Evolutionary conservation across 352 stramenopile genomes (phyloP).

Genomic region (Phytophthora multivora): DNA sequence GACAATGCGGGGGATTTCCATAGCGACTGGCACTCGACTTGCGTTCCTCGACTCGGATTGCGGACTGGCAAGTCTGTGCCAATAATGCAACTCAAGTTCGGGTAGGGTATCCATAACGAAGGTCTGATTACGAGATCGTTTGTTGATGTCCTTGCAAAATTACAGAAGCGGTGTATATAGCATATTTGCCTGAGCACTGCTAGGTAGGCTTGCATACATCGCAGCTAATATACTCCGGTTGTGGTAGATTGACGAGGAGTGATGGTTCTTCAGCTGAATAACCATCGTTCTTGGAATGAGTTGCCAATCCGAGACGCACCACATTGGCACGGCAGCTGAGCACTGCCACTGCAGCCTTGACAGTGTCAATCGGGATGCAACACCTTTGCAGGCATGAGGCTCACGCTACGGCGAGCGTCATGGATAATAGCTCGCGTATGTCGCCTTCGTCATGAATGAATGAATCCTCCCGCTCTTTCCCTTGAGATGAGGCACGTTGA

Average conservation of each 20-base stretch:
- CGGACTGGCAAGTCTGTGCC: constrained; percentile 11
- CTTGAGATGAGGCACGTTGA: constrained; percentile 20
- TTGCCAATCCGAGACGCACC: constrained; percentile 17
- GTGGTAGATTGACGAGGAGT: no score
- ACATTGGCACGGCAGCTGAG: constrained; percentile 14
- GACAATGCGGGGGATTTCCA: constrained; percentile 52
- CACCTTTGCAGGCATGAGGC: no score
- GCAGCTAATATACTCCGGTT: no score
- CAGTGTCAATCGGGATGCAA: background rate
- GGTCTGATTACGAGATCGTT: constrained; percentile 7
- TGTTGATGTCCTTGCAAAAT: constrained; percentile 2
- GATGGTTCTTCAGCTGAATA: constrained; percentile 1
- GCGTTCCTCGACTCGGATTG: constrained; percentile 5
- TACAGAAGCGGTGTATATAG: no score
- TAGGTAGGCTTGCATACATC: no score
- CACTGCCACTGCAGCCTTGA: constrained; percentile 12
- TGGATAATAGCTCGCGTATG: background rate
- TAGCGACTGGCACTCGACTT: constrained; percentile 21
- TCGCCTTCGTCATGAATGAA: background rate
- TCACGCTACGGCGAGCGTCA: no score
- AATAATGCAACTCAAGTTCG: background rate
- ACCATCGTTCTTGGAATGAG: constrained; percentile 10
- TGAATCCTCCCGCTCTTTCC: constrained; percentile 4
- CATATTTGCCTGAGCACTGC: no score
- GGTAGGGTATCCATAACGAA: background rate